Percentiles rank a stretch among this genome's conserved stretches.
phyloP scores from a whole-genome alignment of 768 basidiomycete species.

The Suillus subluteus region DNA sequence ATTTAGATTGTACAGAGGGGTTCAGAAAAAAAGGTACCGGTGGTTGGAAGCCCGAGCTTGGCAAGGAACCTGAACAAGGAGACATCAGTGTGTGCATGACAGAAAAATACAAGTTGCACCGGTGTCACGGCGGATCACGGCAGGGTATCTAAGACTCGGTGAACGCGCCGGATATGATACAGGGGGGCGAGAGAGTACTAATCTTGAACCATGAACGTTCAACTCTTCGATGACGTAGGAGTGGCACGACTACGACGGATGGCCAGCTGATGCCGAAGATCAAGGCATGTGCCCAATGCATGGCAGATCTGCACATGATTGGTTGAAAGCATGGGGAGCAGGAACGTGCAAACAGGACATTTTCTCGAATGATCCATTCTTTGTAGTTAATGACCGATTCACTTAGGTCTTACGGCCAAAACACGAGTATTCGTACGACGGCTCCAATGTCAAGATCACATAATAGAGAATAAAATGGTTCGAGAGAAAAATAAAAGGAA shows the following conservation, averaged over 20 bases:
- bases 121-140: constrained; percentile 3
- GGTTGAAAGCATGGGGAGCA: neutral
- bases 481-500: neutral
- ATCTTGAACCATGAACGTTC: constrained; percentile 5
- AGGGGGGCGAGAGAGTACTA: no score
- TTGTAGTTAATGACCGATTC: constrained; percentile 28
- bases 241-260: neutral
- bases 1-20: constrained; percentile 8
- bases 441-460: neutral
- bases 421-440: constrained; percentile 1
- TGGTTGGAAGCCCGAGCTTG: constrained; percentile 11
- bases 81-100: neutral
- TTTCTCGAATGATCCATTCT: constrained; percentile 15
- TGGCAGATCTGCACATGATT: constrained; percentile 5
- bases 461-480: neutral
- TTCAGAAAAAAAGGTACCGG: constrained; percentile 13
- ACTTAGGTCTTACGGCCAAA: neutral
- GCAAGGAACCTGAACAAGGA: neutral
- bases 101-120: neutral
- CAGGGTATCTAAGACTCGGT: constrained; percentile 4
- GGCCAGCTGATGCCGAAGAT: neutral
- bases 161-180: neutral
- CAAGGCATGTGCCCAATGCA: constrained; percentile 6
- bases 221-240: neutral
- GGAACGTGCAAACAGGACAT: neutral